A percentile compares a stretch with the other conserved stretches of the same genome.
Conservation (phyloP, 1,139 yeast species). For the Pichia inconspicua region DNA sequence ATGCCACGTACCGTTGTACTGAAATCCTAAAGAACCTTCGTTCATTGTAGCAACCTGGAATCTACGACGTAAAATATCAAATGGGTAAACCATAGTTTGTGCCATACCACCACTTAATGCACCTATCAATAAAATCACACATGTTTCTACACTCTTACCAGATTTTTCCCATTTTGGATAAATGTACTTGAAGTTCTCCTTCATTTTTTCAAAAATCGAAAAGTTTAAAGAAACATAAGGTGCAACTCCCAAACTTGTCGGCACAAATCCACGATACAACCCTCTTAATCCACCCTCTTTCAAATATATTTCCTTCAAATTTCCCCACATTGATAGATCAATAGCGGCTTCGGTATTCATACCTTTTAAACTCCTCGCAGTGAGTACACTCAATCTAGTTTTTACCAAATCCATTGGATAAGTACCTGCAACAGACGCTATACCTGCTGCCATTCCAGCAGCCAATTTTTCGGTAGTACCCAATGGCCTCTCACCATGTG, state of each 20-base stretch:
- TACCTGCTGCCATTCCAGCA: conserved; percentile 80
- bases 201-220: conserved; percentile 75
- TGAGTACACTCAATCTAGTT: conserved; percentile 82
- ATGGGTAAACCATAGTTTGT: conserved; percentile 77
- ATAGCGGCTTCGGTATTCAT: conserved; percentile 29
- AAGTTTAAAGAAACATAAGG: conserved; percentile 94
- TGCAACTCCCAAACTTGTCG: conserved; percentile 89
- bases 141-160: conserved; percentile 1
- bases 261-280: conserved; percentile 75
- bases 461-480: conserved; percentile 50
- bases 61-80: conserved; percentile 79
- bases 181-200: conserved; percentile 37
- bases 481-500: conserved; percentile 33
- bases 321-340: conserved; percentile 56
- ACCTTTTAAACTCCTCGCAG: conserved; percentile 58
- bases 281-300: conserved; percentile 80
- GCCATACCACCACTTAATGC: conserved; percentile 86
- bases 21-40: conserved; percentile 71
- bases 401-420: conserved; percentile 89
- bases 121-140: conserved; percentile 58
- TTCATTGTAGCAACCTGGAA: conserved; percentile 86
- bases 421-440: conserved; percentile 72
- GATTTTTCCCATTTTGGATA: conserved; percentile 22
- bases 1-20: conserved; percentile 62
- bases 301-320: conserved; percentile 50